Evolutionary conservation across 768 basidiomycete genomes (phyloP), one percentile per base, ranked within the genome.

Genomic region (Mycena galericulata): DNA sequence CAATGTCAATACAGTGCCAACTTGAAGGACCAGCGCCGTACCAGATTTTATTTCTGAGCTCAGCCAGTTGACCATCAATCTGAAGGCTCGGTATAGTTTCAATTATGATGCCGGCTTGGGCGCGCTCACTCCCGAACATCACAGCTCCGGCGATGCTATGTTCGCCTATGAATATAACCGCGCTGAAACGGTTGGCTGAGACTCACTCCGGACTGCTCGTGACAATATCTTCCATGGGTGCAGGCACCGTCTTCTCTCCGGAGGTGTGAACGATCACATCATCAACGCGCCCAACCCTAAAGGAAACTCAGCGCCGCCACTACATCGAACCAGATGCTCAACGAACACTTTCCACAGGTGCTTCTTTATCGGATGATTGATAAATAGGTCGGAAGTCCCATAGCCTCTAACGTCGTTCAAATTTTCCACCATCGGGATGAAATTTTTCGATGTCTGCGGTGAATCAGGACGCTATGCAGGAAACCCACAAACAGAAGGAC

Each of bases 91-190:
- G 69, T 10, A 67, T 70, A 0, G 79, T 74, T 47, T 83, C 81
- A 26, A 83, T 75, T 0, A 82, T 72, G 47, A 80, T 63, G 18
- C 83, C 79, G 51, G 77, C 64, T 47, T 80, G 70, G 76, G 80
- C 67, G 30, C 77, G 81, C 12, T 78, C 80, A 8, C 79, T 75
- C 20, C 85, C 85, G 67, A 88, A 88, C 72, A 87, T 81, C 18
- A 85, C 73, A 0, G 76, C 78, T 4, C 78, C 80, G 3, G 72
- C 62, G 8, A 85, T 70, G 6, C 77, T 79, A 18, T 1, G 8
- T 27, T 45, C 68, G 0, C 75, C 77, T 41, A 6, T 18, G 26
- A 10, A 46, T 20, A 12, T 18, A 30, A 3, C 24, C 3, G 11
- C 27, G n/a, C 27, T 10, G 4, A 17, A 14, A 43, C 22, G 29